Percentiles rank a stretch among this genome's conserved stretches.
Conservation (phyloP, 805 yeast species). For the Henningerozyma blattae region DNA sequence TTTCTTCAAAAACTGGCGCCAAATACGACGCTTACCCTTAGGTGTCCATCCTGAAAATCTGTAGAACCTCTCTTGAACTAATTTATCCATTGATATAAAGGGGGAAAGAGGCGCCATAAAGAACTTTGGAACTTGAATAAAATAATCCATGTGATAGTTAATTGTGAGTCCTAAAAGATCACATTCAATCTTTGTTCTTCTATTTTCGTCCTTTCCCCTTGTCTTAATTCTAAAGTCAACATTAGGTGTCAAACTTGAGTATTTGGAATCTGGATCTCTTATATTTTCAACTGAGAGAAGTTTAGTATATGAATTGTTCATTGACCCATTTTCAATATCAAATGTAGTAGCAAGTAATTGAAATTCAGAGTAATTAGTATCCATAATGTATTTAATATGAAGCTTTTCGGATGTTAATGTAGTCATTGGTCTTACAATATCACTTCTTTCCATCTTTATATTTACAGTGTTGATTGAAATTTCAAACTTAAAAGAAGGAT, state of each 20-base stretch:
- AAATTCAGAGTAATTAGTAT: too few relatives aligned
- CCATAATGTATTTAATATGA: too few relatives aligned
- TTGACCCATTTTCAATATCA: not conserved
- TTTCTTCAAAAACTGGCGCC: not conserved
- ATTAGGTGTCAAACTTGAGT: too few relatives aligned
- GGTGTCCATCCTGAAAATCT: not conserved
- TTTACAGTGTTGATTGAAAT: too few relatives aligned
- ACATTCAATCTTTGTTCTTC: not conserved
- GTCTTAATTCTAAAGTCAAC: too few relatives aligned
- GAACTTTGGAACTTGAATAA: not conserved
- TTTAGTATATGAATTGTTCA: not conserved
- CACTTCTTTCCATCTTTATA: too few relatives aligned
- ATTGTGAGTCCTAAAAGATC: not conserved
- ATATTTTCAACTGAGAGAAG: not conserved
- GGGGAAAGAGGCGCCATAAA: not conserved
- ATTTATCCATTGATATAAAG: not conserved
- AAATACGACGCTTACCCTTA: not conserved
- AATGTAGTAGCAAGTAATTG: not conserved
- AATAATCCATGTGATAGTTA: not conserved
- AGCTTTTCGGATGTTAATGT: too few relatives aligned
- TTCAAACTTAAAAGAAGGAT: too few relatives aligned
- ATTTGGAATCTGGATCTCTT: too few relatives aligned
- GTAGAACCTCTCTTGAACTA: not conserved
- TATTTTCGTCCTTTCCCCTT: too few relatives aligned
- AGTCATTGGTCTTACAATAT: too few relatives aligned